Evolutionary conservation across 768 basidiomycete genomes (phyloP), one percentile per base, ranked within the genome.

Genomic region (Lepiota venenata): DNA sequence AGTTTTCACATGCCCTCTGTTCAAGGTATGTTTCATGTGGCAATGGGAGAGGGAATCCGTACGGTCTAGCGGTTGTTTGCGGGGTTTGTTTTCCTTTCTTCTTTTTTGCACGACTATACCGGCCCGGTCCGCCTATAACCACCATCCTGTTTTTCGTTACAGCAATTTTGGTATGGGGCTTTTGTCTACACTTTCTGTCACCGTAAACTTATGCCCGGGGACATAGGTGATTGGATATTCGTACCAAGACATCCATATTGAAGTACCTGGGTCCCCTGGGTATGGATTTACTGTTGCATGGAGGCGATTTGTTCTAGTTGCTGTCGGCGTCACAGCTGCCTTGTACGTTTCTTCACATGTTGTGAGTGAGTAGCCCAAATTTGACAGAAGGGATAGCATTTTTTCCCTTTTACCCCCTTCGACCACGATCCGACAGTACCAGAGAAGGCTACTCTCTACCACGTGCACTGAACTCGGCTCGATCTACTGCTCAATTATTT

Each of bases 401-500:
- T 77, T 84, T 60, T 91, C 82, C 8, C 83, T 82, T 72, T 71
- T 85, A 16, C 88, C 82, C n/a, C 87, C 84, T n/a, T 79, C 84
- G 0, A 87, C 81, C 1, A 88, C 91, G 0, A 83, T 91, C 36
- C 82, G 91, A 4, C 69, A 70, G 8, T 92, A 91, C 58, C 85
- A 91, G 58, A 83, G 92, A 3, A 73, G 76, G 6, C 77, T 84
- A 1, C 74, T 93, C 56, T 77, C 91, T 0, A 88, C 85, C 1
- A 84, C 85, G 0, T 76, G 83, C 29, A 69, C 76, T 0, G 84
- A 91, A 60, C 68, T 91, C 5, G 91, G 90, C 1, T 71, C 78
- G 0, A 74, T 88, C 9, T 87, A 93, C 54, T 94, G 92, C 63
- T 78, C 85, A 1, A 80, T 92, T 25, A 70, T 95, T 2, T 88